Evolutionary conservation across 2,329 filamentous ascomycete genomes (phyloP).

Genomic region (Plectosphaerella cucumerina): DNA sequence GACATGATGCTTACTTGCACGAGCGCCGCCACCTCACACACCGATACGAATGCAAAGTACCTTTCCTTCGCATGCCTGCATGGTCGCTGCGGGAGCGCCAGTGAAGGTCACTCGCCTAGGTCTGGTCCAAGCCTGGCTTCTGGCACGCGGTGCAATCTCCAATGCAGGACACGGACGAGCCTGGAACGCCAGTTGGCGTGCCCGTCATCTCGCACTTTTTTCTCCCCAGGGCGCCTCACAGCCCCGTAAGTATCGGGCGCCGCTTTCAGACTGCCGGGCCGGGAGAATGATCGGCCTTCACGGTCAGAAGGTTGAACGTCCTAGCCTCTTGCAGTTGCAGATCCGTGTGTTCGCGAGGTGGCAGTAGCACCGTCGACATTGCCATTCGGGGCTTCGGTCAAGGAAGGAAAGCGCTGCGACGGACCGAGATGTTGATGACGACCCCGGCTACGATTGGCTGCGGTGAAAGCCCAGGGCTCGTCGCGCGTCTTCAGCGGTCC

Average conservation of each 20-base stretch:
- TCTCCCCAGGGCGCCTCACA: background rate
- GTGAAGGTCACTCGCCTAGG: background rate
- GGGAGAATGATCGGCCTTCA: background rate
- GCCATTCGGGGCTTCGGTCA: too few species aligned
- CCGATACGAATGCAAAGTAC: background rate
- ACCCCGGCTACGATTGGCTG: too few species aligned
- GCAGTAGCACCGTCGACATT: too few species aligned
- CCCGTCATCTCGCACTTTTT: background rate
- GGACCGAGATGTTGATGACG: too few species aligned
- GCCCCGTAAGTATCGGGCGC: too few species aligned
- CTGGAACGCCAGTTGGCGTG: background rate
- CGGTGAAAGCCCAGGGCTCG: background rate
- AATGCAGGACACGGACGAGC: constrained; percentile 1
- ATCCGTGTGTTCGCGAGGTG: too few species aligned
- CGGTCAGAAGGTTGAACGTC: background rate
- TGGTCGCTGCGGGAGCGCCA: background rate
- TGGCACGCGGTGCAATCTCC: background rate
- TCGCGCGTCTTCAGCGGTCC: too few species aligned
- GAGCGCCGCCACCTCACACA: background rate
- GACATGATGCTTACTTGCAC: background rate
- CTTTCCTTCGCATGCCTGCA: background rate
- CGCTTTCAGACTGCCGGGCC: background rate
- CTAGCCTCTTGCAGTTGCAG: background rate
- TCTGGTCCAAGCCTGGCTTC: background rate
- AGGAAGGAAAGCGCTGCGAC: too few species aligned